phyloP scores from a whole-genome alignment of 208 protist species.

The Herpetomonas tarakana region DNA sequence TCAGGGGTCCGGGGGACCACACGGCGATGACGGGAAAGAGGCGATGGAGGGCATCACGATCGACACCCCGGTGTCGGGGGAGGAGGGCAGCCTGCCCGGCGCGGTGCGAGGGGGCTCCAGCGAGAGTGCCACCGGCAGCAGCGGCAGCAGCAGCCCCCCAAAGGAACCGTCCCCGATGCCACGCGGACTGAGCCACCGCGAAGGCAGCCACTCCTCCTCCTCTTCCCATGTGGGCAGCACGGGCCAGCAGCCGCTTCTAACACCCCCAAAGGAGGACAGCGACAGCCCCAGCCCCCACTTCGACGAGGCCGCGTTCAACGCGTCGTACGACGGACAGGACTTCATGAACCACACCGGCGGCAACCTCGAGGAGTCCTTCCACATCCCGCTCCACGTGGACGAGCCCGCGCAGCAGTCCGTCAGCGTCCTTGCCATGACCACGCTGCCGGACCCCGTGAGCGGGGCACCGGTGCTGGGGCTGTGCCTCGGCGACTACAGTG shows the following conservation, averaged over 20 bases:
- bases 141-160: background rate
- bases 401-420: constrained; percentile 42
- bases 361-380: constrained; percentile 29
- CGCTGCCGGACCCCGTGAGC: constrained; percentile 69
- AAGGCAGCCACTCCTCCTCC: background rate
- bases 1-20: background rate
- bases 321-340: constrained; percentile 14
- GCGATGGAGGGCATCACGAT: background rate
- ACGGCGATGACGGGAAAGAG: background rate
- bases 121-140: constrained; percentile 11
- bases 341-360: constrained; percentile 23
- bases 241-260: background rate
- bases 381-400: constrained; percentile 10
- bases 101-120: constrained; percentile 3
- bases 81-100: constrained; percentile 13
- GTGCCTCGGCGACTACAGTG: constrained; percentile 78
- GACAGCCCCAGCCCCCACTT: constrained; percentile 39
- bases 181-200: constrained; percentile 16
- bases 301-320: constrained; percentile 42
- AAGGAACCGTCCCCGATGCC: constrained; percentile 48
- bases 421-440: constrained; percentile 63
- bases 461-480: constrained; percentile 60
- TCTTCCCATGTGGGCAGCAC: background rate
- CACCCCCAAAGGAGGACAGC: constrained; percentile 10
- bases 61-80: constrained; percentile 6